Percentiles rank a stretch among this genome's conserved stretches.
Evolutionary conservation across 352 stramenopile genomes (phyloP).

Genomic region (Phytopythium cucurbitacearum): DNA sequence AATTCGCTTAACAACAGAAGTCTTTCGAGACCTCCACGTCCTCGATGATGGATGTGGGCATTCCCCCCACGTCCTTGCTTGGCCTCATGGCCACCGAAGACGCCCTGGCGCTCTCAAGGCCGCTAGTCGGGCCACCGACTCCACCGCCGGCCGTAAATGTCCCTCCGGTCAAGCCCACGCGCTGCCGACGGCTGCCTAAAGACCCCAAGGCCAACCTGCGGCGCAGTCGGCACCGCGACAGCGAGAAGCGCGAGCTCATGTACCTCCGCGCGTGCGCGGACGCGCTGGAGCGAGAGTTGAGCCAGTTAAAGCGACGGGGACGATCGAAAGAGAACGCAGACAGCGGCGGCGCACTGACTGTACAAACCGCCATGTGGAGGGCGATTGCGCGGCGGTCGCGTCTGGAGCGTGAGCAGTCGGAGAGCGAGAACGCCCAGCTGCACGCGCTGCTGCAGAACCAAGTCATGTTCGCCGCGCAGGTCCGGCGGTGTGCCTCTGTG

Average conservation of each 20-base stretch:
- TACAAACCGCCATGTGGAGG: neutral
- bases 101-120: too few species aligned
- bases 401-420: neutral
- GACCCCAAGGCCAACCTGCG: slow-evolving; percentile 5
- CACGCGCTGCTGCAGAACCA: neutral
- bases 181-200: too few species aligned
- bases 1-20: too few species aligned
- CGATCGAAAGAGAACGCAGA: neutral
- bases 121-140: too few species aligned
- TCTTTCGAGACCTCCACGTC: too few species aligned
- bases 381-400: neutral
- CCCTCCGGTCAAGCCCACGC: too few species aligned
- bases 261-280: slow-evolving; percentile 1
- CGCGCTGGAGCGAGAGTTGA: neutral
- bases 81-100: too few species aligned
- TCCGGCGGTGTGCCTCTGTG: neutral
- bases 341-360: too few species aligned
- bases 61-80: too few species aligned
- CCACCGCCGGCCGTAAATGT: too few species aligned
- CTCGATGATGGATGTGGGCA: too few species aligned
- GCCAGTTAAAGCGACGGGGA: neutral
- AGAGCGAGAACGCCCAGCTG: slow-evolving; percentile 2
- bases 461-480: neutral
- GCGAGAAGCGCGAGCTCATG: slow-evolving; percentile 5
- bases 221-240: slow-evolving; percentile 3